These are phyloP conservation scores for Pseudognaphalium luteoalbum DNA, from an alignment of 129 eudicot species.

Conservation along the genomic window DNA sequence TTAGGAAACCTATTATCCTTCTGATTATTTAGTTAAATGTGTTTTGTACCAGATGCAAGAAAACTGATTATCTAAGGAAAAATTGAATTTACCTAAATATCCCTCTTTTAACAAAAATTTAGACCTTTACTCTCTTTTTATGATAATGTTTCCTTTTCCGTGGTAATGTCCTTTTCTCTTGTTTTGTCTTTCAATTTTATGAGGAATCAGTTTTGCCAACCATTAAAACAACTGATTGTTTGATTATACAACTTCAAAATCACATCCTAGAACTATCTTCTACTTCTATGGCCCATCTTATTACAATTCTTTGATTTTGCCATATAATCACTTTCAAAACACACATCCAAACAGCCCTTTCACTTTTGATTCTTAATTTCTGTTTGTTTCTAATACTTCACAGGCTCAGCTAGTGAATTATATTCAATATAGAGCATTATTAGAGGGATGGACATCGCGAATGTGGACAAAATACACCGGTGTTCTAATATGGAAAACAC, in stretches of 20 bases:
- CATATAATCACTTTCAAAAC: background rate
- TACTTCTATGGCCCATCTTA: background rate
- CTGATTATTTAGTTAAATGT: no score
- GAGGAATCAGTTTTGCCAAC: background rate
- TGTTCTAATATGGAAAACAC: constrained; percentile 91
- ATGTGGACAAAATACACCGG: constrained; percentile 99
- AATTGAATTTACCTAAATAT: no score
- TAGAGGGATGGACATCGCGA: constrained; percentile 94
- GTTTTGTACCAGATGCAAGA: no score
- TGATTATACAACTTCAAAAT: constrained; percentile 9
- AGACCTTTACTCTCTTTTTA: background rate
- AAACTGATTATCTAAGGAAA: no score
- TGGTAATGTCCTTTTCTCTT: background rate
- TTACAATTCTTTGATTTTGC: background rate
- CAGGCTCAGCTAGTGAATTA: constrained; percentile 94
- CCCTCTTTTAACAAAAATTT: no score
- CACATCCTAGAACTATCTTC: background rate
- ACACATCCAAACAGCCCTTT: background rate
- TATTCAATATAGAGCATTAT: constrained; percentile 80
- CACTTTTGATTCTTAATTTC: background rate
- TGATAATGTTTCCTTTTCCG: background rate
- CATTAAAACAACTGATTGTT: background rate
- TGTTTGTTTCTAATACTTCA: constrained; percentile 15
- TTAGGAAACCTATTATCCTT: no score
- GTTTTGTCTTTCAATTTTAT: background rate